A percentile compares a stretch with the other conserved stretches of the same genome.
phyloP scores from a whole-genome alignment of 192 early-diverging fungal genomes.

The Piromyces finnis region DNA sequence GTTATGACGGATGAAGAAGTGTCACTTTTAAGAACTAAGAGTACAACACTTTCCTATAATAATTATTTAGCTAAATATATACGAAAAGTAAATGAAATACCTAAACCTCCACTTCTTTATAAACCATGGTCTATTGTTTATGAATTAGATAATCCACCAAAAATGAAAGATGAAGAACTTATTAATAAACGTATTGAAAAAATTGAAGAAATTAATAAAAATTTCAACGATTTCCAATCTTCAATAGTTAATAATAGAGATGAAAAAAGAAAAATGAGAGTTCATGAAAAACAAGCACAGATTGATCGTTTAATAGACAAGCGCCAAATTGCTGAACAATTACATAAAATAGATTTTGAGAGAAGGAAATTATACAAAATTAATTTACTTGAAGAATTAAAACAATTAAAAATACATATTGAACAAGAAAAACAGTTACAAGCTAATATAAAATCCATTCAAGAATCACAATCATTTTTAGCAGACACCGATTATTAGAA shows the following conservation, averaged over 20 bases:
- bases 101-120: neutral
- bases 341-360: neutral
- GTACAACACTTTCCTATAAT: neutral
- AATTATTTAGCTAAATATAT: neutral
- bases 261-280: neutral
- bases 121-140: neutral
- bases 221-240: neutral
- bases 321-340: neutral
- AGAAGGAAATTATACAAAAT: neutral
- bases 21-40: neutral
- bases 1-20: neutral
- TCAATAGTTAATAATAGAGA: neutral
- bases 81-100: neutral
- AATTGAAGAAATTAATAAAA: neutral
- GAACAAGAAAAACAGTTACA: neutral
- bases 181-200: neutral
- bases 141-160: neutral
- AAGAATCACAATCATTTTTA: neutral
- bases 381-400: neutral
- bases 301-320: neutral
- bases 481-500: neutral
- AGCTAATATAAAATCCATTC: neutral
- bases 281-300: neutral
- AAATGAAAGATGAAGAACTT: neutral
- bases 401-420: neutral